A percentile compares a stretch with the other conserved stretches of the same genome.
Conservation (phyloP, 192 early-diverging fungal species). For the Backusella mclennaniae region DNA sequence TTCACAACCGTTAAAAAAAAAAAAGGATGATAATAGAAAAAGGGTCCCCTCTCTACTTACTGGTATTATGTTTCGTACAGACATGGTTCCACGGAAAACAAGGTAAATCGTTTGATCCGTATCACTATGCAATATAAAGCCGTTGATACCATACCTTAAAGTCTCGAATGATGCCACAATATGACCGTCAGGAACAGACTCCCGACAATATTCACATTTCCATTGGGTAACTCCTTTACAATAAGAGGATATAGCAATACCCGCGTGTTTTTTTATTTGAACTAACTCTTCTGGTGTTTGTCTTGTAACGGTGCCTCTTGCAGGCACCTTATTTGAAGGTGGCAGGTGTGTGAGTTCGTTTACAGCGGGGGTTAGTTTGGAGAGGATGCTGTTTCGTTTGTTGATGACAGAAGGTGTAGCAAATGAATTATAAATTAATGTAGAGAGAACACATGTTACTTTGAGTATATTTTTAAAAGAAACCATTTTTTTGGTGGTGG, state of each 20-base stretch:
- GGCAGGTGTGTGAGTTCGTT: not conserved
- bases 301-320: not conserved
- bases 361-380: not conserved
- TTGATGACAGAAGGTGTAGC: not conserved
- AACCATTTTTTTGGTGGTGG: not conserved
- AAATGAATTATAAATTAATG: not conserved
- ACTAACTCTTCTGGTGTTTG: not conserved
- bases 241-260: not conserved
- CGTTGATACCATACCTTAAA: constrained; percentile 4
- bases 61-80: not conserved
- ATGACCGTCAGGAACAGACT: not conserved
- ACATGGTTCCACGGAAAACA: constrained; percentile 20
- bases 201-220: not conserved
- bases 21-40: not conserved
- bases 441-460: not conserved
- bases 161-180: constrained; percentile 6
- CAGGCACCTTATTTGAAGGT: not conserved
- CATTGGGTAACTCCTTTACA: not conserved
- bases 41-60: not conserved
- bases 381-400: not conserved
- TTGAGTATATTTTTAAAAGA: not conserved
- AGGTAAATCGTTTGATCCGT: constrained; percentile 19
- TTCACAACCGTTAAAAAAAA: not conserved
- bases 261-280: not conserved
- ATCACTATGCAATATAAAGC: constrained; percentile 18